Base-by-base conservation (phyloP, 2,329 filamentous ascomycete species). In the Helicocarpus griseus region DNA sequence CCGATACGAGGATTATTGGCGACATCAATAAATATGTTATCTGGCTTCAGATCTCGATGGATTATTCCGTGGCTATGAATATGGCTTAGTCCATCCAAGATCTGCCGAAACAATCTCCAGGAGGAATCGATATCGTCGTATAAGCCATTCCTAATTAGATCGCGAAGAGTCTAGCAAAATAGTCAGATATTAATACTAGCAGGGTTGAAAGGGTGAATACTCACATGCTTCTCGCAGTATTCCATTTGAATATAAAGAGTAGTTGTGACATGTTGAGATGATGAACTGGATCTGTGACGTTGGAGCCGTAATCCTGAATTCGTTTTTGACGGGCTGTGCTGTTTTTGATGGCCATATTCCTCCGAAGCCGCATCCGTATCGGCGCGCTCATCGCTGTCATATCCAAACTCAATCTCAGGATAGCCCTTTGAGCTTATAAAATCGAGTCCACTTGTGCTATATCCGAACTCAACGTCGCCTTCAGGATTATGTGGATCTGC, bases 201-300 rank as follows among this genome's bases (percentile, higher is more conserved):
- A 3, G 19, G 5, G 14, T 21, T 26, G 29, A 17, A 33, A 9
- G 21, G 3, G 11, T 9, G 17, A 26, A 19, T 21, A 70, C 78
- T 67, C 71, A 85, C 82, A 58, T 87, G 81, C 64, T 91, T 93
- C 65, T 97, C 91, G 63, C 93, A 98, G 59, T 96, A 95, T 65
- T 98, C 93, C 93, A 98, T 98, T 54, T 95, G 93, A 51, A 98
- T 97, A 65, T 96, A 98, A 39, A 98, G 77, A 5, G 90, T 84
- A 0, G 86, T 90, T 49, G 80, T 80, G 54, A 80, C 78, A 3
- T 80, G 74, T 51, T 78, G 74, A 19, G 73, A 71, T 9, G 75
- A 76, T 13, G 75, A 76, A 49, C 71, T 72, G 17, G 75, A 76
- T 48, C 69, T 68, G 43, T 69, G 66, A 9, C 73, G 65, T 56